phyloP scores from a whole-genome alignment of 495 filamentous ascomycete genomes.

The Aspergillus conjunctus region DNA sequence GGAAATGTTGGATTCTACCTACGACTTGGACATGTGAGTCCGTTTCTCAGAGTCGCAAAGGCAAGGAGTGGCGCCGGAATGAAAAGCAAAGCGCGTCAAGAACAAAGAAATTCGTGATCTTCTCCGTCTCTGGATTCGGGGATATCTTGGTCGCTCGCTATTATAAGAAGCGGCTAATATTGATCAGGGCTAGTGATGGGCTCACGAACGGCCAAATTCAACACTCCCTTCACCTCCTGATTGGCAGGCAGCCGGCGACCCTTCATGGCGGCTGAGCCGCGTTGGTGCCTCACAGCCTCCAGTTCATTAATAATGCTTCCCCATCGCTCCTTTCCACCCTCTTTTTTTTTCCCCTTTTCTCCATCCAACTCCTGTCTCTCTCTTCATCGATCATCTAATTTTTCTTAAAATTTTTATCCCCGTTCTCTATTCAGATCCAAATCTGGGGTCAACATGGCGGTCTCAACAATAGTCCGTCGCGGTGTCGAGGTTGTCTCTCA shows the following conservation, averaged over 20 bases:
- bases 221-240: background rate
- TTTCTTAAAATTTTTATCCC: background rate
- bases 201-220: background rate
- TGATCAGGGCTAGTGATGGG: no score
- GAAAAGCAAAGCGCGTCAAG: no score
- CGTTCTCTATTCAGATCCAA: background rate
- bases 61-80: no score
- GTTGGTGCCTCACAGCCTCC: conserved; percentile 2
- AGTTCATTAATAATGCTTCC: conserved; percentile 7
- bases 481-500: conserved; percentile 30
- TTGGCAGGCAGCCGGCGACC: background rate
- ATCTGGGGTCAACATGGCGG: conserved; percentile 24
- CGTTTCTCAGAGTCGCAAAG: no score
- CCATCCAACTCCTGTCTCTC: conserved; percentile 18
- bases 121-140: no score
- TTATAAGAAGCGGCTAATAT: no score
- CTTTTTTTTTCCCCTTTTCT: background rate
- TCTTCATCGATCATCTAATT: conserved; percentile 9
- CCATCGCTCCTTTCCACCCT: conserved; percentile 3
- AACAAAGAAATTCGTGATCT: no score
- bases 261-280: background rate
- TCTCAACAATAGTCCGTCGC: conserved; percentile 32
- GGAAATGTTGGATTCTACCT: no score
- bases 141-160: no score
- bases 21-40: no score